phyloP scores from a whole-genome alignment of 1,284 basidiomycete species.

The Ustilago vetiveriae region DNA sequence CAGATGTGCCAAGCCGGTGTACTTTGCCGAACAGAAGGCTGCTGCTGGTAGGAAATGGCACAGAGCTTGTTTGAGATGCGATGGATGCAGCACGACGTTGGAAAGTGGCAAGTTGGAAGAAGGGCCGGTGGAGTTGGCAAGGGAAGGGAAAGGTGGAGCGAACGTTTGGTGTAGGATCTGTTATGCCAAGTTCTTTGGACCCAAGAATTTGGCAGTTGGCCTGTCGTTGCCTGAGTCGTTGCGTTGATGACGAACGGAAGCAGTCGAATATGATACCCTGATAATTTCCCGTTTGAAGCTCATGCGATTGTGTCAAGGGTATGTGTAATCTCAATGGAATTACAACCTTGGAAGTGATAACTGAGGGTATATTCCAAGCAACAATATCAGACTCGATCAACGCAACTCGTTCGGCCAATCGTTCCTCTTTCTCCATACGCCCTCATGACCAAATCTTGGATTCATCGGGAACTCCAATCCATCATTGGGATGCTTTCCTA shows the following conservation, averaged over 20 bases:
- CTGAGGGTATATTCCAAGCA: conserved; percentile 13
- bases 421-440: conserved; percentile 17
- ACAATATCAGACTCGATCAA: neutral
- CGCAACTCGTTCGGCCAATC: conserved; percentile 37
- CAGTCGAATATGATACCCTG: too few relatives aligned
- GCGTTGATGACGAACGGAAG: conserved; percentile 7
- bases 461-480: conserved; percentile 42
- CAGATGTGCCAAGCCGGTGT: conserved; percentile 58
- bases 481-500: conserved; percentile 27
- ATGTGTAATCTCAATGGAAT: too few relatives aligned
- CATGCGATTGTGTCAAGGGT: too few relatives aligned
- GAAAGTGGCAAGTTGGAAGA: conserved; percentile 62
- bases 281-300: too few relatives aligned
- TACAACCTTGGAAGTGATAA: too few relatives aligned
- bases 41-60: conserved; percentile 64
- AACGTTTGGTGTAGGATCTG: conserved; percentile 64
- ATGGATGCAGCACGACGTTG: conserved; percentile 60
- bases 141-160: conserved; percentile 19
- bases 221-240: conserved; percentile 45
- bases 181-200: conserved; percentile 61
- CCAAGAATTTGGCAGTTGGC: conserved; percentile 45
- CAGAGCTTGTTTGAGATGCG: conserved; percentile 62
- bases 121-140: conserved; percentile 42
- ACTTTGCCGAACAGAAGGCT: conserved; percentile 65
- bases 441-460: conserved; percentile 32